A percentile compares a stretch with the other conserved stretches of the same genome.
Conservation (phyloP, 306 rosid genomes). For the Malus sieversii region DNA sequence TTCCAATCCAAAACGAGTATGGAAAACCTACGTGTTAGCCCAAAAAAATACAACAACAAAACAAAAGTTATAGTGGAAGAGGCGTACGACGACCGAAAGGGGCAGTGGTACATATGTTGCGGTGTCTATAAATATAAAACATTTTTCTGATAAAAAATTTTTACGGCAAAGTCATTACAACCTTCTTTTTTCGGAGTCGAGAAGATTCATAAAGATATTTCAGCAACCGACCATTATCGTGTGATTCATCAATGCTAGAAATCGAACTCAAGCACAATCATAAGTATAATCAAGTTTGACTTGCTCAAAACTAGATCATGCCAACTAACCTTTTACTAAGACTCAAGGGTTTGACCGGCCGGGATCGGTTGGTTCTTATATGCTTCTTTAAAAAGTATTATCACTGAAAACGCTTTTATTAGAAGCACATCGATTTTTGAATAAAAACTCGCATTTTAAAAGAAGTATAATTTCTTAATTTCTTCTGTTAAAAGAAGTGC, state of each 20-base stretch:
- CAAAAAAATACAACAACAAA: not conserved
- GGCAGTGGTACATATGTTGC: not conserved
- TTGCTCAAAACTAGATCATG: not conserved
- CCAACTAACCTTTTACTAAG: not conserved
- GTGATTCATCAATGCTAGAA: no score
- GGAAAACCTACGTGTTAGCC: not conserved
- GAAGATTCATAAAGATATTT: no score
- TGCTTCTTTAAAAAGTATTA: not conserved
- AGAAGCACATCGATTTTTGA: not conserved
- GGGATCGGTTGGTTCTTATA: not conserved
- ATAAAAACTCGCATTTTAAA: no score
- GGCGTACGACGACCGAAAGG: not conserved
- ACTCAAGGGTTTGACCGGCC: no score
- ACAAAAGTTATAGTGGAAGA: not conserved
- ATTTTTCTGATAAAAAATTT: no score
- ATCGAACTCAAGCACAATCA: not conserved
- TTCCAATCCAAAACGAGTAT: not conserved
- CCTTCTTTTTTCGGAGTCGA: fast-evolving
- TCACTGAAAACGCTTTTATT: no score
- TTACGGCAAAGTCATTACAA: fast-evolving
- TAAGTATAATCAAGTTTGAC: constrained; percentile 2
- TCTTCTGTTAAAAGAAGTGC: no score
- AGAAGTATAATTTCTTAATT: not conserved
- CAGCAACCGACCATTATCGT: fast-evolving
- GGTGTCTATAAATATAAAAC: not conserved